Conservation (phyloP, 2,329 filamentous ascomycete genomes). For the Aspergillus caelatus region DNA sequence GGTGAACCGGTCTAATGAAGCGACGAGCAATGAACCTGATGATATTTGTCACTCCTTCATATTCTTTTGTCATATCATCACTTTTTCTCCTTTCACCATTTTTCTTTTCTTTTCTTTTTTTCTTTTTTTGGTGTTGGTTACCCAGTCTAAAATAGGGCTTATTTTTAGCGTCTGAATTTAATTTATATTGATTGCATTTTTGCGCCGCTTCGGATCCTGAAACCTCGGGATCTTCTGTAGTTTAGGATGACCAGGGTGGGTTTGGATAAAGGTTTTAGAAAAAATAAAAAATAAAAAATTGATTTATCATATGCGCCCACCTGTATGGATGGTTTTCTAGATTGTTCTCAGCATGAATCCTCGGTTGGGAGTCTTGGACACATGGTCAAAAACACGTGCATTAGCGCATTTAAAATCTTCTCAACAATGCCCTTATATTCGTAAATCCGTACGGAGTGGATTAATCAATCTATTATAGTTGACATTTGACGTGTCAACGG, state of each 20-base stretch:
- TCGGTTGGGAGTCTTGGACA: background rate
- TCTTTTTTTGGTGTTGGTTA: constrained; percentile 8
- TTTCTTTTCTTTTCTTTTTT: constrained; percentile 8
- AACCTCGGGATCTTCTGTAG: background rate
- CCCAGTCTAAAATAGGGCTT: background rate
- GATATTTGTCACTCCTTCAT: constrained; percentile 15
- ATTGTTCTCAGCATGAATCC: constrained; percentile 2
- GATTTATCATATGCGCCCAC: background rate
- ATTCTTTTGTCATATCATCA: constrained; percentile 5
- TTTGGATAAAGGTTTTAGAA: background rate
- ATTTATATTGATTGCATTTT: background rate
- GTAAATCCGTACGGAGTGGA: background rate
- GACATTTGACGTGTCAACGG: constrained; percentile 2
- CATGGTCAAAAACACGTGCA: constrained; percentile 2
- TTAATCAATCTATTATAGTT: background rate
- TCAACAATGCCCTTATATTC: background rate
- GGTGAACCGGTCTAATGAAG: constrained; percentile 22
- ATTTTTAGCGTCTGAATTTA: background rate
- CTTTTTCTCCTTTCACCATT: background rate
- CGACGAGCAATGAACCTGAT: constrained; percentile 30
- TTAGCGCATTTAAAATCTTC: background rate
- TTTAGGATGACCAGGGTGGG: background rate
- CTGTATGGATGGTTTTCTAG: constrained; percentile 1
- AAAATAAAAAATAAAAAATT: background rate
- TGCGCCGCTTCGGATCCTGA: background rate